Evolutionary conservation across 805 yeast species (phyloP), one percentile per base, ranked within the genome.

Genomic region (Kodamaea laetipori): DNA sequence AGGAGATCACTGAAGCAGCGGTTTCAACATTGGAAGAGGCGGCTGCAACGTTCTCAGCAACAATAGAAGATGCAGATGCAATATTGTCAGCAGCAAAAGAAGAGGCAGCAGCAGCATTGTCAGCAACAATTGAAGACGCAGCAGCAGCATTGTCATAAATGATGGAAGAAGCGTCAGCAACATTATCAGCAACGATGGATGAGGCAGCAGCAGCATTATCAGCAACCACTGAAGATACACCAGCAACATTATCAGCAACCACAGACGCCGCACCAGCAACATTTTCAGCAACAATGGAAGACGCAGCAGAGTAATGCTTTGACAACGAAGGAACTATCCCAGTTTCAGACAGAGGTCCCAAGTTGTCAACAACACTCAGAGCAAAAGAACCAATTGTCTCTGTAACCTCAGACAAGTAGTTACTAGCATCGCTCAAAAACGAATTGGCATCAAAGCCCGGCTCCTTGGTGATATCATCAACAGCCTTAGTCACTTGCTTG

Each of bases 401-500:
- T 17, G 39, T 21, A 26, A 41, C 28, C 11, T 30, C 43, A 13
- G 39, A 16, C 13, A 32, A 8, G 25, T 33, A 33, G 16, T 33
- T 30, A 6, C 18, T 19, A 6, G 34, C 34, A 15, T 25, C 25
- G 16, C 32, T 15, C 4, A 55, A 50, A 18, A 52, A 50, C 0
- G 56, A 39, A 13, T 52, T 49, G 7, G 48, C 48, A 19, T 50
- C 47, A 32, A 54, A 46, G 13, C 50, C 54, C 12, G 36, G 37
- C 13, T 47, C 32, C 13, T 36, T 38, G 30, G 56, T 58, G 11
- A 41, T 31, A 9, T 44, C 47, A 12, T 44, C 53, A 25, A 57
- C 44, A 37, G 49, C 47, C 37, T 41, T 53, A 8, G 60, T 58
- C 11, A 53, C 54, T 36, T 51, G 52, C 23, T 50, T 30, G 16